A percentile compares a stretch with the other conserved stretches of the same genome.
Conservation (phyloP, 2,329 filamentous ascomycete species). For the Trematosphaeria pertusa region DNA sequence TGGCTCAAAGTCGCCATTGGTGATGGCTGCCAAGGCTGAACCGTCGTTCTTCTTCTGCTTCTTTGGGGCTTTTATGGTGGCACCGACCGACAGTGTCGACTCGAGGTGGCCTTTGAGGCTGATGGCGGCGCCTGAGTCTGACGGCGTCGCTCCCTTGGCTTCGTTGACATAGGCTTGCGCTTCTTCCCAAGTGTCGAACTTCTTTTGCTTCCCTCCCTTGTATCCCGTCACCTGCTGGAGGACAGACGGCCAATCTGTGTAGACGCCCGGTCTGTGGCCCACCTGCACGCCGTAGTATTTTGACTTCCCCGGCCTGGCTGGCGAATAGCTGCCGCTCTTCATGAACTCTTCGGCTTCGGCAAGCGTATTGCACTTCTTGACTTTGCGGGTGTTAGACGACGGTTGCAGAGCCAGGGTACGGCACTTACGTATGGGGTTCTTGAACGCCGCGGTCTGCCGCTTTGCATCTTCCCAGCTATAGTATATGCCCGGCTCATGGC, state of each 20-base stretch:
- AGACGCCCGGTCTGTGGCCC: conserved; percentile 66
- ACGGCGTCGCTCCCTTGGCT: conserved; percentile 14
- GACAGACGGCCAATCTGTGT: conserved; percentile 72
- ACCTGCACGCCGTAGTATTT: conserved; percentile 68
- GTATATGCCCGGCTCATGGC: conserved; percentile 68
- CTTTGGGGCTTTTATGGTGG: conserved; percentile 35
- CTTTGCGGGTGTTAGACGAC: conserved; percentile 52
- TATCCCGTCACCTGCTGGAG: conserved; percentile 76
- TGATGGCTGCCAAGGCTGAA: conserved; percentile 14
- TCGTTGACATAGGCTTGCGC: conserved; percentile 76
- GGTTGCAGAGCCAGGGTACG: background rate
- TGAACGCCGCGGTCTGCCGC: conserved; percentile 66
- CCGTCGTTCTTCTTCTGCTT: conserved; percentile 46
- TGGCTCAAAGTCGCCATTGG: conserved; percentile 48
- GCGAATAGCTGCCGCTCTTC: conserved; percentile 60
- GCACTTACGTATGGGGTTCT: conserved; percentile 51
- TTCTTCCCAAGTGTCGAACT: conserved; percentile 63
- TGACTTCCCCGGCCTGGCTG: conserved; percentile 49
- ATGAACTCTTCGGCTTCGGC: conserved; percentile 83
- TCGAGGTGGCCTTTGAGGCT: conserved; percentile 35
- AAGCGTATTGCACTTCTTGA: conserved; percentile 77
- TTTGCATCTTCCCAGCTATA: conserved; percentile 68
- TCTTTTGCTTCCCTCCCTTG: conserved; percentile 66
- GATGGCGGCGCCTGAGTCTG: conserved; percentile 26
- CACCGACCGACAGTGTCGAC: conserved; percentile 30